Conservation (phyloP, 345 rosid genomes). For the Ceriops decandra region DNA sequence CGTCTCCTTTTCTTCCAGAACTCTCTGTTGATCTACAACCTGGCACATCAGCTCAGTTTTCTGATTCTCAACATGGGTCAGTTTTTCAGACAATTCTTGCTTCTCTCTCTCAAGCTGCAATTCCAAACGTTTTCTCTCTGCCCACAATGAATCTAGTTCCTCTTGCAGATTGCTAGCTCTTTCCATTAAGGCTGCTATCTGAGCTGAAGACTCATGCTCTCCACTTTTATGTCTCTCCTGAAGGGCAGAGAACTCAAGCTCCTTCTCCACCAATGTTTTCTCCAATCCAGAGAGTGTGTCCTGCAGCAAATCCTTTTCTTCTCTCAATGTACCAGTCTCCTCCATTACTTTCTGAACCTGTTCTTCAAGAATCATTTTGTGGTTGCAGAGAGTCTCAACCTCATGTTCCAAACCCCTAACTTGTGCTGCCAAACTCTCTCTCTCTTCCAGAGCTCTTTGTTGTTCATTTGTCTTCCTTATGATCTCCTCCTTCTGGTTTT, state of each 20-base stretch:
- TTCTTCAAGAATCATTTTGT: slow-evolving; percentile 31
- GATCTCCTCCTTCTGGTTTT: slow-evolving; percentile 28
- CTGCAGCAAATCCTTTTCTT: slow-evolving; percentile 24
- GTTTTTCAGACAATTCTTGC: slow-evolving; percentile 41
- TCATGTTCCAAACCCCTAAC: slow-evolving; percentile 27
- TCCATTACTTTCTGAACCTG: slow-evolving; percentile 15
- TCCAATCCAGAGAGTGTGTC: slow-evolving; percentile 39
- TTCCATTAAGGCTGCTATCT: slow-evolving; percentile 35
- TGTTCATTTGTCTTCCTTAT: slow-evolving; percentile 21
- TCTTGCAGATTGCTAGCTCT: slow-evolving; percentile 41
- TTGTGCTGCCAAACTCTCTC: slow-evolving; percentile 17
- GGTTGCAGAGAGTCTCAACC: slow-evolving; percentile 18
- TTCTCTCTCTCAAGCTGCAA: slow-evolving; percentile 49
- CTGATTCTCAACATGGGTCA: slow-evolving; percentile 39
- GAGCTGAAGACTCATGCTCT: slow-evolving; percentile 47
- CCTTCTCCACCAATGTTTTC: slow-evolving; percentile 35
- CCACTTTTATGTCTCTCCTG: slow-evolving; percentile 31
- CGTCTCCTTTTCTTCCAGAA: slow-evolving; percentile 43
- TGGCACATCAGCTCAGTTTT: slow-evolving; percentile 29
- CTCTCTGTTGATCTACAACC: slow-evolving; percentile 47
- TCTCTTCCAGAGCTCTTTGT: slow-evolving; percentile 26
- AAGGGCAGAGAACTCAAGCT: slow-evolving; percentile 38
- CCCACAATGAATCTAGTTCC: slow-evolving; percentile 47
- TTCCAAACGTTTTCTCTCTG: slow-evolving; percentile 38
- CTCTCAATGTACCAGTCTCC: slow-evolving; percentile 16